Percentiles rank a stretch among this genome's conserved stretches.
Evolutionary conservation across 2,329 filamentous ascomycete genomes (phyloP).

Genomic region (Pseudonectria foliicola): DNA sequence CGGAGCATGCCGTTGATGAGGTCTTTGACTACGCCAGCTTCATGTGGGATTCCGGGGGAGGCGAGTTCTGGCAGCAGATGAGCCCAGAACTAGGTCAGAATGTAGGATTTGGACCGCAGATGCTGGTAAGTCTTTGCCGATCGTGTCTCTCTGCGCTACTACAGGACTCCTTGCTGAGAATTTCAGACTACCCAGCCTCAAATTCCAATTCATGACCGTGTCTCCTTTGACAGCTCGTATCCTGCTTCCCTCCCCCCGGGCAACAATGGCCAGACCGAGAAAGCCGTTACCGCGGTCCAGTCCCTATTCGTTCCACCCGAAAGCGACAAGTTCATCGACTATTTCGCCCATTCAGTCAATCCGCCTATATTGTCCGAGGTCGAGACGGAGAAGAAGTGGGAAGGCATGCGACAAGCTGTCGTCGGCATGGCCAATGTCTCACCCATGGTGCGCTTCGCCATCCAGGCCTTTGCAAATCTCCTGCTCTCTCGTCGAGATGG

Average conservation of each 20-base stretch:
- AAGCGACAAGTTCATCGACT: conserved; percentile 34
- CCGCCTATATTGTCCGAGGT: conserved; percentile 47
- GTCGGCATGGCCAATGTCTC: conserved; percentile 40
- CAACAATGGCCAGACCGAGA: conserved; percentile 10
- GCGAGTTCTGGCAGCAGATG: conserved; percentile 28
- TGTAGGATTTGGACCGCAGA: conserved; percentile 16
- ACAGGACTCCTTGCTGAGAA: neutral
- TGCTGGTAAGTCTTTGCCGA: conserved; percentile 11
- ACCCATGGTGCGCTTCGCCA: conserved; percentile 39
- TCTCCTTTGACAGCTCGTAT: conserved; percentile 12
- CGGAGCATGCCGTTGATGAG: conserved; percentile 31
- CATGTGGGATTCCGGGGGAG: conserved; percentile 36
- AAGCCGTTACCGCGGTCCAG: neutral
- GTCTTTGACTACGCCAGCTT: conserved; percentile 42
- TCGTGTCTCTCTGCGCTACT: neutral
- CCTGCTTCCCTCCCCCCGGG: conserved; percentile 16
- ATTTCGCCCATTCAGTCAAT: conserved; percentile 41
- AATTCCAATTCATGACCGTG: conserved; percentile 17
- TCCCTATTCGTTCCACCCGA: conserved; percentile 1
- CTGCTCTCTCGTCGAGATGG: conserved; percentile 31
- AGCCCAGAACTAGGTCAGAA: conserved; percentile 18
- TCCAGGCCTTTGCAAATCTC: conserved; percentile 45
- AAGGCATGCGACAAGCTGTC: conserved; percentile 40
- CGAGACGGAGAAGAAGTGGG: conserved; percentile 46
- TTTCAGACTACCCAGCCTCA: conserved; percentile 16